Percentiles rank a stretch among this genome's conserved stretches.
Conservation (phyloP, 2,329 filamentous ascomycete species). For the Raffaelea arxii region DNA sequence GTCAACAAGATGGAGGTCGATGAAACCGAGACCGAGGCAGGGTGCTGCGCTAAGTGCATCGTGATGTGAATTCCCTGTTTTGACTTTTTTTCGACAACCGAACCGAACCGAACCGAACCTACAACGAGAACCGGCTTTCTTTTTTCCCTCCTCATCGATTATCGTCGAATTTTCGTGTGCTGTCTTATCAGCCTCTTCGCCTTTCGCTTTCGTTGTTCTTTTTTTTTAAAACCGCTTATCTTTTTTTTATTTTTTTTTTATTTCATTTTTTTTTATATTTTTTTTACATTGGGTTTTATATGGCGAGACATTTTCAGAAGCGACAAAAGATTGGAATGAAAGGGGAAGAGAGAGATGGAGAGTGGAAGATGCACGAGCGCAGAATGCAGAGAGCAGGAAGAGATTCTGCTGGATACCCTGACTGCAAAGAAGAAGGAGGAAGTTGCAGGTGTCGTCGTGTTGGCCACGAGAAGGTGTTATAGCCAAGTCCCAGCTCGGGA, state of each 20-base stretch:
- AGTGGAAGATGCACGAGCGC: no score
- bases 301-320: no score
- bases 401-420: no score
- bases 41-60: conserved; percentile 11
- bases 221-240: no score
- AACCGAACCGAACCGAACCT: neutral
- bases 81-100: neutral
- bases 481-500: no score
- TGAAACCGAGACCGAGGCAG: conserved; percentile 38
- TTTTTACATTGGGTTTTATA: no score
- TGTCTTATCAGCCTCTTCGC: neutral
- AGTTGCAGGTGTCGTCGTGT: no score
- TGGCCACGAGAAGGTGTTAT: no score
- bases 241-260: neutral
- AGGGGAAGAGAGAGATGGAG: no score
- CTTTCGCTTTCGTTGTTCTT: neutral
- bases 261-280: neutral
- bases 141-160: neutral
- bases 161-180: neutral
- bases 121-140: neutral
- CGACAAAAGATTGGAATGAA: no score
- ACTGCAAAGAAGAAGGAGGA: no score
- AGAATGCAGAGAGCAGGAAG: no score
- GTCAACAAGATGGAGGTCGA: conserved; percentile 71
- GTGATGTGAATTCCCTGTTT: conserved; percentile 11